These are phyloP conservation scores for Chloranthus sessilifolius DNA, from an alignment of 164 flowering plant species.

Conservation along the genomic window DNA sequence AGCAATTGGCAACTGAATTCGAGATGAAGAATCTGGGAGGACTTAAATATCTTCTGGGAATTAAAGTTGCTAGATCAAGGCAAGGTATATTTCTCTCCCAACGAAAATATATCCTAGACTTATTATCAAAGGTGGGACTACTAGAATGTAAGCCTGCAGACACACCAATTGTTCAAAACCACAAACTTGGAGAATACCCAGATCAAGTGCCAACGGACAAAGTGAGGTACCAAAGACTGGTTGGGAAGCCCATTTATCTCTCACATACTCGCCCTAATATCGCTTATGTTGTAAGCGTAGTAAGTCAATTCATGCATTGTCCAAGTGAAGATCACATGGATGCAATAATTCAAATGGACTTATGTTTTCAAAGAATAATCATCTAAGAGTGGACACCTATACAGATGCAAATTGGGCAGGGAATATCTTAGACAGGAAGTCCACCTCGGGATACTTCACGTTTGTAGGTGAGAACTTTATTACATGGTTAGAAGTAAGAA, in stretches of 20 bases:
- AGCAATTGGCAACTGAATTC: too few species aligned
- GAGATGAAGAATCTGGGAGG: constrained; percentile 1
- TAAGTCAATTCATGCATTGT: constrained; percentile 7
- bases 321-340: constrained; percentile 7
- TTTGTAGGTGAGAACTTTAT: not conserved
- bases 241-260: not conserved
- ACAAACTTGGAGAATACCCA: not conserved
- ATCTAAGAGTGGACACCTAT: not conserved
- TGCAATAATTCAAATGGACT: not conserved
- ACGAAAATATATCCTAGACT: constrained; percentile 1
- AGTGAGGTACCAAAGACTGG: not conserved
- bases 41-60: not conserved
- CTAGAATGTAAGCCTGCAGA: not conserved
- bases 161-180: not conserved
- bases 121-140: not conserved
- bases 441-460: too few species aligned
- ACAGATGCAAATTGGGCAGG: too few species aligned
- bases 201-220: not conserved
- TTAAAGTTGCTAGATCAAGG: constrained; percentile 2
- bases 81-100: not conserved
- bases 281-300: not conserved
- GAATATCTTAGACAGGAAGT: too few species aligned
- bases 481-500: constrained; percentile 5
- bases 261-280: not conserved
- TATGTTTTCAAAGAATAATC: not conserved